Evolutionary conservation across 1,284 basidiomycete genomes (phyloP).

Genomic region (Salmacisia buchloeana): DNA sequence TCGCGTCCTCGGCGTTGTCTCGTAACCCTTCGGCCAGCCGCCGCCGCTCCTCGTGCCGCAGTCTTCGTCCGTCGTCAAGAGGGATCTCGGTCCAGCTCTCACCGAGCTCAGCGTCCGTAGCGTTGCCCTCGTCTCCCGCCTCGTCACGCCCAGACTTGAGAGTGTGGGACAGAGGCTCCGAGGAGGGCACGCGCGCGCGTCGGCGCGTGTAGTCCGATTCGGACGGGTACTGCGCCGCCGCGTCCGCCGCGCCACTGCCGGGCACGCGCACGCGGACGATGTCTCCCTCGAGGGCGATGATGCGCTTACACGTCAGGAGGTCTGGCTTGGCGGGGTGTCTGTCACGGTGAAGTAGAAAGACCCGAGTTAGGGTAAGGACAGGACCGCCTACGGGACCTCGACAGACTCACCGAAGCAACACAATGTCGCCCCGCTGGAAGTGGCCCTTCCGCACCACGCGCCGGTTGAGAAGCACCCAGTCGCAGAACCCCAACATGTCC

Average conservation of each 20-base stretch:
- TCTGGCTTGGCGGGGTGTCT: background rate
- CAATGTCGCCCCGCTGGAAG: background rate
- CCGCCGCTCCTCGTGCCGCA: too few relatives aligned
- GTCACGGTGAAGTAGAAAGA: background rate
- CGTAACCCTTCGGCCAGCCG: too few relatives aligned
- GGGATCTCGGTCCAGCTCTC: too few relatives aligned
- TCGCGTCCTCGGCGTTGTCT: too few relatives aligned
- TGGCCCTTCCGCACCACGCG: background rate
- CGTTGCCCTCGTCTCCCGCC: too few relatives aligned
- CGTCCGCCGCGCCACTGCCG: too few relatives aligned
- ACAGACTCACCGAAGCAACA: background rate
- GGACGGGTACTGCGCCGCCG: background rate
- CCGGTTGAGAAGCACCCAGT: background rate
- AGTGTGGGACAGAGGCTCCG: too few relatives aligned
- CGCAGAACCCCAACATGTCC: too few relatives aligned
- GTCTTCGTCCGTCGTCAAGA: too few relatives aligned
- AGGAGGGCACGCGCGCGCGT: too few relatives aligned
- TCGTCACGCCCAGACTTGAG: too few relatives aligned
- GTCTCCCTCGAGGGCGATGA: slow-evolving; percentile 3
- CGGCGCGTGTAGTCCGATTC: slow-evolving; percentile 1
- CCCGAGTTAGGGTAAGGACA: background rate
- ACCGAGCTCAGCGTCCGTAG: too few relatives aligned
- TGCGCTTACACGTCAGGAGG: background rate
- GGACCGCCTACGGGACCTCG: background rate
- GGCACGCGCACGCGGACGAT: slow-evolving; percentile 1